Percentiles rank a stretch among this genome's conserved stretches.
These are phyloP conservation scores for Magnolia officinalis DNA, from an alignment of 164 flowering plant genomes.

Conservation along the genomic window DNA sequence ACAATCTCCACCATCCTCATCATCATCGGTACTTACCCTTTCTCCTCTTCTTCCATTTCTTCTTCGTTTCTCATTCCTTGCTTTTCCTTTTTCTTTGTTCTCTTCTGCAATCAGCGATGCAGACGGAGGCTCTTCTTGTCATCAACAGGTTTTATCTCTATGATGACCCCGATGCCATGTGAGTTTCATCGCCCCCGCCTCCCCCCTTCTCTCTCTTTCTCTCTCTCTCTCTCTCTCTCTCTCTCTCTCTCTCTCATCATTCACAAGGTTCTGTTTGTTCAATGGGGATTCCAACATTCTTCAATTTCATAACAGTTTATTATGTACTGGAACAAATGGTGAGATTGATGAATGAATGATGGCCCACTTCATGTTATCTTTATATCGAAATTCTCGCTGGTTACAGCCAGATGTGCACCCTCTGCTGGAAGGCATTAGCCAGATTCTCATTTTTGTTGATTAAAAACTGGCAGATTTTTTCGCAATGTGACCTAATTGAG, in stretches of 20 bases:
- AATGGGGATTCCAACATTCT: no score
- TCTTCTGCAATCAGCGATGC: slow-evolving; percentile 64
- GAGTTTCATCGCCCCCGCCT: no score
- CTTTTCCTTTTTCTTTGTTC: background rate
- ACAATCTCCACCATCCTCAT: slow-evolving; percentile 65
- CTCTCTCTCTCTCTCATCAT: background rate
- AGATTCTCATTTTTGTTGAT: no score
- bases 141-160: slow-evolving; percentile 62
- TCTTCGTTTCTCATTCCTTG: background rate
- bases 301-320: no score
- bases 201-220: background rate
- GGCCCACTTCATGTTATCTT: background rate
- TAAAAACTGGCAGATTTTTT: no score
- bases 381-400: background rate
- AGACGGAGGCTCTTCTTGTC: slow-evolving; percentile 87
- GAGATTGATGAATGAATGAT: background rate
- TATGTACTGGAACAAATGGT: background rate
- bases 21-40: slow-evolving; percentile 51
- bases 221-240: background rate
- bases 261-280: no score
- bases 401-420: no score
- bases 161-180: slow-evolving; percentile 61
- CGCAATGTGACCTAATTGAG: no score
- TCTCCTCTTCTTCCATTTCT: background rate
- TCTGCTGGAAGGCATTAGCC: no score